Evolutionary conservation across 306 rosid genomes (phyloP).

Genomic region (Castanea sativa): DNA sequence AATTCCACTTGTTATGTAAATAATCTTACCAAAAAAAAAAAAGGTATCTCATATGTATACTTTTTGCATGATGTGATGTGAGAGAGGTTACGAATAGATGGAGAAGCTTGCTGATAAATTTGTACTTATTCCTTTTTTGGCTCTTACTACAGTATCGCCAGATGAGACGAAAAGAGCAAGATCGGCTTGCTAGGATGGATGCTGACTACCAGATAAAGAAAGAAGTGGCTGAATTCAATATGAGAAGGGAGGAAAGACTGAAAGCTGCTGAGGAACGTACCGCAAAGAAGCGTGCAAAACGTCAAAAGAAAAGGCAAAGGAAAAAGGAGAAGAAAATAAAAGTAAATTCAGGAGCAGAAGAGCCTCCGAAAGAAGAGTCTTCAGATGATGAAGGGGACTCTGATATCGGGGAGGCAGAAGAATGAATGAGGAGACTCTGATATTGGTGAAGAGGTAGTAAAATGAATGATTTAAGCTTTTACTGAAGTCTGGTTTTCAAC

Average conservation of each 20-base stretch:
- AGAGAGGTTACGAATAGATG: background rate
- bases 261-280: slow-evolving; percentile 90
- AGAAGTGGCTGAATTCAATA: slow-evolving; percentile 63
- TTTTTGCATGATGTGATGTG: background rate
- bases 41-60: background rate
- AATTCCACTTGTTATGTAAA: no score
- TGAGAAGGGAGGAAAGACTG: slow-evolving; percentile 85
- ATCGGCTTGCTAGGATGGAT: slow-evolving; percentile 90
- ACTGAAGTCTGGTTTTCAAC: slow-evolving; percentile 8
- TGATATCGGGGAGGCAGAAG: slow-evolving; percentile 42
- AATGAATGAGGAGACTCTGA: slow-evolving; percentile 24
- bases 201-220: slow-evolving; percentile 77
- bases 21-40: no score
- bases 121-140: slow-evolving; percentile 2
- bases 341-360: slow-evolving; percentile 45
- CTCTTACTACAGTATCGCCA: slow-evolving; percentile 73
- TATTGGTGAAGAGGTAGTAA: no score
- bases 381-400: slow-evolving; percentile 60
- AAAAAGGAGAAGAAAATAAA: slow-evolving; percentile 68
- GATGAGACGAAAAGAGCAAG: slow-evolving; percentile 96
- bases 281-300: slow-evolving; percentile 73
- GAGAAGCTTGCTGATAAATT: slow-evolving; percentile 5
- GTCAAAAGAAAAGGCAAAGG: slow-evolving; percentile 85
- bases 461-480: background rate
- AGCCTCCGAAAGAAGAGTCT: slow-evolving; percentile 51